Base-by-base conservation (phyloP, 441 rosid species). In the Erodium moschatum region DNA sequence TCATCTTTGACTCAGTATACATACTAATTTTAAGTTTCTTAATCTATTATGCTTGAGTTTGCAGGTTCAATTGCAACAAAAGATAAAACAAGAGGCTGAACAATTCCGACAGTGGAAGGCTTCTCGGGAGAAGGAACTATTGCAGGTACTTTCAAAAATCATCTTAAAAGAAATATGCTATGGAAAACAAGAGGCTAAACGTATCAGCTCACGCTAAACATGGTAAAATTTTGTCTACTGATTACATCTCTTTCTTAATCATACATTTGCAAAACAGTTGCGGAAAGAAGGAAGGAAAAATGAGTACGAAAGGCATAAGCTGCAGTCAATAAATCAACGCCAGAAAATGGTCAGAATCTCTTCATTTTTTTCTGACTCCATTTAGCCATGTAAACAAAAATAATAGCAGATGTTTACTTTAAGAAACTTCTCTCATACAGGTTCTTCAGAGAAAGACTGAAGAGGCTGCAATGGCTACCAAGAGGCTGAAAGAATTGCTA, bases 401-500 rank as follows among this genome's bases (percentile, higher is more conserved):
- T 29, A 6, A 13, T 62, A 27, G 19, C 40, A 62, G 65, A 29
- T 62, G 33, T 73, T 74, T 42, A 72, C 67, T 42, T 8, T 70
- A 67, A 40, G 38, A 40, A 18, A 16, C 67, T 74, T 76, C 46
- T 72, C 58, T 15, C 61, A 69, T 74, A 69, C 83, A 95, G 99
- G 97, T 95, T 85, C 97, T 95, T 70, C 99, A 95, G 64, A 87
- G 99, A 79, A 95, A 95, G 84, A 95, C 99, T 54, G 99, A 91
- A 80, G 99, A 95, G 82, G 97, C 99, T 75, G 93, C 99, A 73
- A 83, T 90, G 91, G 97, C 97, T 50, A 95, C 97, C 77, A 95
- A 89, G 78, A 87, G 99, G 81, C 81, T 95, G 69, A 95, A 95
- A 78, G 99, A 92, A 83, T 75, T 95, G 84, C 85, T 95, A 50